phyloP scores from a whole-genome alignment of 2,329 filamentous ascomycete genomes.

The Ophiostoma triangulosporum region DNA sequence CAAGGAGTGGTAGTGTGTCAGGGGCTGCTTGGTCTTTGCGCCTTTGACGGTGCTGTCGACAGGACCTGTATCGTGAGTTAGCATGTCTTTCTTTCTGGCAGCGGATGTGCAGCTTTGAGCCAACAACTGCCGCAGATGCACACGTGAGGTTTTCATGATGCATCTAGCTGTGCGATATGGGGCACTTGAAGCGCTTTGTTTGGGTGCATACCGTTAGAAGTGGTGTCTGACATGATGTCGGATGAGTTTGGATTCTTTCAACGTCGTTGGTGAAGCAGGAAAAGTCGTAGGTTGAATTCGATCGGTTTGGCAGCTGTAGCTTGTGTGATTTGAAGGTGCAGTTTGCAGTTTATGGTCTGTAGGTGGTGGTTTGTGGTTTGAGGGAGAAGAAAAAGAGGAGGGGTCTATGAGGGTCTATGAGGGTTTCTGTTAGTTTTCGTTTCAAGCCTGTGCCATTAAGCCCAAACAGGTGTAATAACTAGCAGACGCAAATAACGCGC shows the following conservation, averaged over 20 bases:
- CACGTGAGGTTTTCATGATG: background rate
- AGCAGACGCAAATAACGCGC: constrained; percentile 1
- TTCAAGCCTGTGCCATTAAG: constrained; percentile 8
- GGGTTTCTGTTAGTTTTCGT: constrained; percentile 3
- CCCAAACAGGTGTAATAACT: constrained; percentile 6
- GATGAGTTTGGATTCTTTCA: constrained; percentile 2
- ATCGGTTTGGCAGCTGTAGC: background rate
- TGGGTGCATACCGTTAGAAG: constrained; percentile 1
- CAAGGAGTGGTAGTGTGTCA: constrained; percentile 59
- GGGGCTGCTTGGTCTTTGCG: constrained; percentile 43
- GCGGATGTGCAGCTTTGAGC: background rate
- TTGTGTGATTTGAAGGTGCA: background rate
- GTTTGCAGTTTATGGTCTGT: background rate
- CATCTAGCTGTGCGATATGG: background rate
- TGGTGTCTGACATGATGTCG: constrained; percentile 28
- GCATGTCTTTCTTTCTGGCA: background rate
- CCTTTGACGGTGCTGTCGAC: constrained; percentile 46
- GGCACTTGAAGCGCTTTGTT: no score
- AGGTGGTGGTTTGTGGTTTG: no score
- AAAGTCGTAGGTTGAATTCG: background rate
- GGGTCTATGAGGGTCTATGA: constrained; percentile 4
- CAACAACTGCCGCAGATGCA: background rate
- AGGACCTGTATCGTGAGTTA: constrained; percentile 30
- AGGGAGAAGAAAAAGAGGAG: background rate
- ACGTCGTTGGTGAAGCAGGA: background rate